These are phyloP conservation scores for Mortierella hygrophila DNA, from an alignment of 192 early-diverging fungal genomes.

Conservation along the genomic window DNA sequence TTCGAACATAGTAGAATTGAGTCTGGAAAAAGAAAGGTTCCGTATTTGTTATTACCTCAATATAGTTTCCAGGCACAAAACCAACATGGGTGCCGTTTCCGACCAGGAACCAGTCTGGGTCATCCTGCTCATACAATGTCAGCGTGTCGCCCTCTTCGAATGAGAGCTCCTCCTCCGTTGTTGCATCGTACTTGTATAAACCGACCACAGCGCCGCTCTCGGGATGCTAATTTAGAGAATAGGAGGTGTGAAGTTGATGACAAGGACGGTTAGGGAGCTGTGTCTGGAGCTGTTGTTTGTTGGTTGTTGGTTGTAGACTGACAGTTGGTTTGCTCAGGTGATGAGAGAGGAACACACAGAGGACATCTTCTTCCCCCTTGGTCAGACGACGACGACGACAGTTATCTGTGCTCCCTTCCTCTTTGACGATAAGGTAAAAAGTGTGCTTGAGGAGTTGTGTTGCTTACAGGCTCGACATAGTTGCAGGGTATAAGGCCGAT, in stretches of 20 bases:
- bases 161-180: conserved; percentile 86
- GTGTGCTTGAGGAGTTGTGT: neutral
- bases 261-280: neutral
- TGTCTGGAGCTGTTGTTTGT: neutral
- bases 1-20: no score
- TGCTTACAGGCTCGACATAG: conserved; percentile 81
- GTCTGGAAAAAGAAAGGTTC: no score
- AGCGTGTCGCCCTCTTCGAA: conserved; percentile 81
- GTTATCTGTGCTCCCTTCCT: neutral
- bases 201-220: conserved; percentile 72
- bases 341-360: neutral
- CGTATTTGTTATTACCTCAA: conserved; percentile 60
- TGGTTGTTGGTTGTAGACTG: neutral
- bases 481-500: conserved; percentile 91
- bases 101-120: conserved; percentile 95
- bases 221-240: conserved; percentile 62
- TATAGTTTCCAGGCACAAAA: conserved; percentile 90
- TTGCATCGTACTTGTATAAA: conserved; percentile 87
- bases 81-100: conserved; percentile 79
- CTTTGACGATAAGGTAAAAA: neutral
- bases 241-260: neutral
- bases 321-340: neutral
- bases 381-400: conserved; percentile 2
- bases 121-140: conserved; percentile 84
- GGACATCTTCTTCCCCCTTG: neutral